Evolutionary conservation across 805 yeast genomes (phyloP).

Genomic region (Priceomyces castillae): DNA sequence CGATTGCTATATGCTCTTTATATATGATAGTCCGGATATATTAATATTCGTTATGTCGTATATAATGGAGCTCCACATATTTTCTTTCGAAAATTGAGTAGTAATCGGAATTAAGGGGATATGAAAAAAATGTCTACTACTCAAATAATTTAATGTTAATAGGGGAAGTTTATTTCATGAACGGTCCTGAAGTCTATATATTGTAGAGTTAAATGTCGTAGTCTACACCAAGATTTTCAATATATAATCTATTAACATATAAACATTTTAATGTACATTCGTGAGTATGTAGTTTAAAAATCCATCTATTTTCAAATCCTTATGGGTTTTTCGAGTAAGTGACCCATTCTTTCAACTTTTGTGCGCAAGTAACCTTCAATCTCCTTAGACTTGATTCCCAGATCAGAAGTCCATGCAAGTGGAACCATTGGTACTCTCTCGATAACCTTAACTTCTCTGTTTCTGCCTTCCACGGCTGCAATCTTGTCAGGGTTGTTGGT

Average conservation of each 20-base stretch:
- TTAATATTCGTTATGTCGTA: too few species aligned
- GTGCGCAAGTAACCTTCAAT: conserved; percentile 92
- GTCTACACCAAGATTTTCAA: too few species aligned
- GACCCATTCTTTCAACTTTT: conserved; percentile 97
- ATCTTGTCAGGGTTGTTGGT: conserved; percentile 98
- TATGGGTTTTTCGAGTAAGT: conserved; percentile 57
- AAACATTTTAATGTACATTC: background rate
- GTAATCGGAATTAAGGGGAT: too few species aligned
- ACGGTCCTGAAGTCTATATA: too few species aligned
- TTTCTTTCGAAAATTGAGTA: too few species aligned
- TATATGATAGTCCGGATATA: too few species aligned
- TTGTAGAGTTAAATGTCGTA: too few species aligned
- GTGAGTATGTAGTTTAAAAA: background rate
- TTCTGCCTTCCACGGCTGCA: conserved; percentile 87
- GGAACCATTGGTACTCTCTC: conserved; percentile 98
- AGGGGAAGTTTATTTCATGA: too few species aligned
- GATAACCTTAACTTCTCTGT: conserved; percentile 67
- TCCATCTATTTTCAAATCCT: conserved; percentile 15
- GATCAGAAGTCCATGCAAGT: conserved; percentile 66
- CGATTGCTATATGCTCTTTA: background rate
- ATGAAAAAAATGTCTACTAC: too few species aligned
- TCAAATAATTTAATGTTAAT: too few species aligned
- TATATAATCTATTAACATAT: conserved; percentile 3
- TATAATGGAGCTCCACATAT: too few species aligned
- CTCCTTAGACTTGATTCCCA: conserved; percentile 78